Base-by-base conservation (phyloP, 225 moss, liverwort and hornwort genomes). In the Pseudoscleropodium purum region DNA sequence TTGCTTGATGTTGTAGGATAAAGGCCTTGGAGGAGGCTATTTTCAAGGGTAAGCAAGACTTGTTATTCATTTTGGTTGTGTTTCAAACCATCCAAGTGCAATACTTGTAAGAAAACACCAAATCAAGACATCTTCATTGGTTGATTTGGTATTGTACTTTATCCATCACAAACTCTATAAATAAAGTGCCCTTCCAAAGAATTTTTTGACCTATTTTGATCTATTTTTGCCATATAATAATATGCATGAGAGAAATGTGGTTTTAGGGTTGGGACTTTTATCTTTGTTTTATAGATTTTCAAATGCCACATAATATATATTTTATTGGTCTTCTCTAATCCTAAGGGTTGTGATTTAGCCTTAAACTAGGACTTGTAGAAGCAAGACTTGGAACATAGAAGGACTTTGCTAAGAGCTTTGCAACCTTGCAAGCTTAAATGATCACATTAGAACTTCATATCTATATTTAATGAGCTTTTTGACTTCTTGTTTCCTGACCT, bases 131-230 rank as follows among this genome's bases (percentile, higher is more conserved):
- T 30, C 17, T 0, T 30, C 11, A 11, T 75, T 47, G 47, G 18
- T 0, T 47, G 0, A 47, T 11, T 75, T 75, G 11, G 0, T 45
- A 3, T 2, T 47, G 6, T 0, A 75, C 11, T 47, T 47, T 47
- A 1, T 75, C 4, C 47, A 30, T 31, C 1, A 2, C 47, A 75
- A 30, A 75, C 1, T 47, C 11, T 3, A 12, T 29, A 2, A 0
- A 2, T 6, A 12, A 19, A 31, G 12, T 29, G 3, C 2, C 2
- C 16, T 0, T 45, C 0, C 0, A 10, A 47, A 47, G 1, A 18
- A 45, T 0, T 0, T 7, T 45, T 74, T 18, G 5, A 47, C 3
- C 18, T 18, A 75, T 75, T 47, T 30, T 47, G 4, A 47, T 31
- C 2, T 18, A 31, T 45, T 30, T 72, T 75, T 49, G 31, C 18